Evolutionary conservation across 2,329 filamentous ascomycete genomes (phyloP), one percentile per base, ranked within the genome.

Genomic region (Penicillium sp.): DNA sequence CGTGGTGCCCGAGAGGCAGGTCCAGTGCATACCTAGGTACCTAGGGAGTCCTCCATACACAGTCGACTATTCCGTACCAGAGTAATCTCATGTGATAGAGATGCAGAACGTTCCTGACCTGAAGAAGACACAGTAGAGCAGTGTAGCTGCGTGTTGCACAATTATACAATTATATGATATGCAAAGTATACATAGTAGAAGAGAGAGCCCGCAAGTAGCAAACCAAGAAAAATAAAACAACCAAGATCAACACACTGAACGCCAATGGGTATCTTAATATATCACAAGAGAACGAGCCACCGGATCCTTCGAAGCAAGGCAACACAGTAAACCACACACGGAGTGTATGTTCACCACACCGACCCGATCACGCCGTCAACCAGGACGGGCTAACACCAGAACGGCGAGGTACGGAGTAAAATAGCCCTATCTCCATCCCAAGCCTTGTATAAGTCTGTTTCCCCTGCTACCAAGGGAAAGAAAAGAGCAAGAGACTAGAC

Each of bases 201-300:
- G 13, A 35, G 8, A 51, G 46, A 34, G 34, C 17, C 6, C 19
- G 4, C n/a, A 19, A 42, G 10, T 7, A n/a, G 19, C 44, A 33
- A 28, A n/a, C 10, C 21, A n/a, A 47, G 21, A 34, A 24, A 28
- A 15, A 46, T 24, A 37, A 35, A 40, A 43, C 28, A 50, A 37
- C 26, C 42, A 34, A 43, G 21, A 41, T 29, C 33, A 53, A 54
- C 47, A 49, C 43, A 63, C 47, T 35, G 41, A 56, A 54, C 57
- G 56, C 56, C 55, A 54, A 58, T 59, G 62, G 62, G 62, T 64
- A 64, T 64, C 62, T 61, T 59, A 51, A 61, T 19, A 61, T 19
- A 53, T 48, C 52, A 51, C 42, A 54, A 47, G 47, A 44, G 34
- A 45, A 45, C 10, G 32, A 17, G 28, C 32, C 46, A 5, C 39